A percentile compares a stretch with the other conserved stretches of the same genome.
These are phyloP conservation scores for Ogataea zsoltii DNA, from an alignment of 805 yeast species.

Conservation along the genomic window DNA sequence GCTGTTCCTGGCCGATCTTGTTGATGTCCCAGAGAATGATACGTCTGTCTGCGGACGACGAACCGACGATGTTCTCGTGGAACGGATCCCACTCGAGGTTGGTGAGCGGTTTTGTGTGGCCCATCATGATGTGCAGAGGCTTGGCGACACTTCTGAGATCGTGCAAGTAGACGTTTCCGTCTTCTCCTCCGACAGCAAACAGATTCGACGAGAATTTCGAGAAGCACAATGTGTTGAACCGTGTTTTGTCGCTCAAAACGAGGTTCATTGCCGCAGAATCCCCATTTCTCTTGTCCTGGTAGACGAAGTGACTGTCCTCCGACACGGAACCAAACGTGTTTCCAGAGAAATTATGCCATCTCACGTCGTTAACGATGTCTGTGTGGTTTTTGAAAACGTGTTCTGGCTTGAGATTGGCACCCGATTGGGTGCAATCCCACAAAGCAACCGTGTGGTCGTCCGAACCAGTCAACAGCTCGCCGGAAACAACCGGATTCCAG, in stretches of 20 bases:
- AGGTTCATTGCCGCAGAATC: constrained; percentile 23
- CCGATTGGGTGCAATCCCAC: constrained; percentile 48
- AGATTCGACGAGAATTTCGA: constrained; percentile 61
- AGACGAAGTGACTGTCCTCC: constrained; percentile 59
- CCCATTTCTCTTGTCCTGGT: constrained; percentile 53
- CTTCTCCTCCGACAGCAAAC: constrained; percentile 69
- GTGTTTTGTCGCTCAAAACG: constrained; percentile 32
- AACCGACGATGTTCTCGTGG: constrained; percentile 73
- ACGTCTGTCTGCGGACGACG: constrained; percentile 76
- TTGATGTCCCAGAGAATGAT: constrained; percentile 79
- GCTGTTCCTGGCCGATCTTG: constrained; percentile 81
- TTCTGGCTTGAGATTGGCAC: constrained; percentile 24
- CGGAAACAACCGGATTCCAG: constrained; percentile 55
- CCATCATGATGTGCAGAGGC: constrained; percentile 71
- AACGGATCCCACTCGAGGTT: constrained; percentile 76
- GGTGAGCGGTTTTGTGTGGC: constrained; percentile 74
- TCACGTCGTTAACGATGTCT: constrained; percentile 72
- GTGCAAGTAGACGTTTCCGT: constrained; percentile 63
- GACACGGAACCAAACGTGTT: constrained; percentile 69
- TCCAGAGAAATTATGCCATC: constrained; percentile 61
- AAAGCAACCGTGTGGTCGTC: constrained; percentile 67
- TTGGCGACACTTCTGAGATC: constrained; percentile 50
- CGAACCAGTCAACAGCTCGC: constrained; percentile 57
- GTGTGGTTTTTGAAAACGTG: constrained; percentile 41
- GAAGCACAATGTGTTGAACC: constrained; percentile 66